Conservation (phyloP, 2,329 filamentous ascomycete species). For the Fusarium cyanostomum region DNA sequence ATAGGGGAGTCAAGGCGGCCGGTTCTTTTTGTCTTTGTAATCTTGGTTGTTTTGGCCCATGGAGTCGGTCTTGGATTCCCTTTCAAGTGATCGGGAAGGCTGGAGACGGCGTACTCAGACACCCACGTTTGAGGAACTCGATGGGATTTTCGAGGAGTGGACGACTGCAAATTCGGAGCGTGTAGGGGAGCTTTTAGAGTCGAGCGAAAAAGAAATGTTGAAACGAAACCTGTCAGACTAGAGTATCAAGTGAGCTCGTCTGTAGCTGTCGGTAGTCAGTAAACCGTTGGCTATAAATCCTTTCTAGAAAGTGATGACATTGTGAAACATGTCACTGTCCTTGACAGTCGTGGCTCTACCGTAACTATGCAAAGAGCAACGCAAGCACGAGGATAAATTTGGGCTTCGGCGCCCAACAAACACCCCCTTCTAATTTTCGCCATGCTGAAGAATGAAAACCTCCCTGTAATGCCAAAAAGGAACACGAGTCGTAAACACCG, state of each 20-base stretch:
- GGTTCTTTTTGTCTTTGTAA: constrained; percentile 42
- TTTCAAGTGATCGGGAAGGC: constrained; percentile 49
- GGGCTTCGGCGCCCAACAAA: background rate
- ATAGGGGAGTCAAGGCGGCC: constrained; percentile 52
- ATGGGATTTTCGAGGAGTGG: constrained; percentile 30
- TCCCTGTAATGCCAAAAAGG: background rate
- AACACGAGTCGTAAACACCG: constrained; percentile 2
- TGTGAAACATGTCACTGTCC: constrained; percentile 10
- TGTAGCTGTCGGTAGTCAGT: constrained; percentile 30
- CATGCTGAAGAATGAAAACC: background rate
- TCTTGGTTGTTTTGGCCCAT: constrained; percentile 34
- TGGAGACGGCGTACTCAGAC: constrained; percentile 38
- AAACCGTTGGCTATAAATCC: constrained; percentile 27
- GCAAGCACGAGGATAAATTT: background rate
- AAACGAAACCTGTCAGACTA: constrained; percentile 37
- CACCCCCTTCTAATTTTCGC: background rate
- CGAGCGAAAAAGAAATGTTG: constrained; percentile 33
- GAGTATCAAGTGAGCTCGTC: constrained; percentile 50
- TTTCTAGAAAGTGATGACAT: background rate
- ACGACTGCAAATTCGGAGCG: constrained; percentile 41
- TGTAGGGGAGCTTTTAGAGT: constrained; percentile 42
- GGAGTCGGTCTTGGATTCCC: constrained; percentile 44
- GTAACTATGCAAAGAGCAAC: constrained; percentile 3
- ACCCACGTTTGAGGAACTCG: constrained; percentile 32
- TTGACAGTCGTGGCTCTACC: background rate